Base-by-base conservation (phyloP, 1,284 basidiomycete species). In the Cryptococcus jaspeensis region DNA sequence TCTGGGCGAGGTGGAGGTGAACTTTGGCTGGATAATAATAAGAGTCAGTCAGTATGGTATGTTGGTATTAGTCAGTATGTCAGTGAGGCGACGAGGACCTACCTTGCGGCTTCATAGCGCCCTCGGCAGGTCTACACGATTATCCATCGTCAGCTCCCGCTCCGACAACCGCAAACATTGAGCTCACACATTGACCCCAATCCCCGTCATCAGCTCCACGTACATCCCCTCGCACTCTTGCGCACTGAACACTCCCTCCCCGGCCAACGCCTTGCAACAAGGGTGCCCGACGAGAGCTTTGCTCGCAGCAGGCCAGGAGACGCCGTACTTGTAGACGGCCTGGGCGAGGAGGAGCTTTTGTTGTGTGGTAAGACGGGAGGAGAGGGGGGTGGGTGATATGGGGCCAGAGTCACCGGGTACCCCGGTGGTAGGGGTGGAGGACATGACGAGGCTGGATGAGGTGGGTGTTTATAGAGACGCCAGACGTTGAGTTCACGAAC, bases 281-380 rank as follows among this genome's bases (percentile, higher is more conserved):
- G 74, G 73, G 42, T 76, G 74, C 4, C 83, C 83, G 22, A 81
- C 77, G 23, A 93, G 81, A 3, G 88, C 64, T 52, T 82, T 82
- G 32, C 87, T 82, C n/a, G 92, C 84, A 11, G 80, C 75, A 38
- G 80, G 66, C 90, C 90, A 92, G n/a, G 83, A 78, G 47, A 83
- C 82, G n/a, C 91, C 91, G 58, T 87, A 81, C 71, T 92, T 89
- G 75, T 89, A 89, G 40, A 90, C 86, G 0, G 89, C 87, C 77
- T 94, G 91, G 2, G 90, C 84, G 50, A 94, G 82, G 37, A 94
- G 76, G 51, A 94, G 85, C 62, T 76, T 76, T 57, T 79, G 77
- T 54, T 77, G 71, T 9, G 70, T 64, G 20, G 68, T 67, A 15
- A 75, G 62, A 18, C 61, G 61, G 36, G 52, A 43, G 8, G 53